Percentiles rank a stretch among this genome's conserved stretches.
phyloP scores from a whole-genome alignment of 169 alveolate genomes.

The Perkinsus marinus region DNA sequence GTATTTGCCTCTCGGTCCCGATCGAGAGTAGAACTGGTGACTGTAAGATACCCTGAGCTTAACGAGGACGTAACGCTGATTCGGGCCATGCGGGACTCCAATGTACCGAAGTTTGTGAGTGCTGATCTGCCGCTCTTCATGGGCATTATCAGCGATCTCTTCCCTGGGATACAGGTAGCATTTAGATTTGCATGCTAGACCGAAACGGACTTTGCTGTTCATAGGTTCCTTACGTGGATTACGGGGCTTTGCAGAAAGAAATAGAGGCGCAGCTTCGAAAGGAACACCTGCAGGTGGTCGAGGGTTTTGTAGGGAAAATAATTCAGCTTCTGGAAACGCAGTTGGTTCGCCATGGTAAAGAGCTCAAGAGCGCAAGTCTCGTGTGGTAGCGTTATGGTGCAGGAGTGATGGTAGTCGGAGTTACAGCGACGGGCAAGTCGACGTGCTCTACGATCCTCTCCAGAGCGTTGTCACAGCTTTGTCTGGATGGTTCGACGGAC shows the following conservation, averaged over 20 bases:
- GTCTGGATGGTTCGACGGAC: slow-evolving; percentile 19
- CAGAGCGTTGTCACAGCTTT: slow-evolving; percentile 51
- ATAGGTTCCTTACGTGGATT: not conserved
- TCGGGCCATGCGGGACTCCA: slow-evolving; percentile 86
- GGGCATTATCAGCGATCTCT: slow-evolving; percentile 77
- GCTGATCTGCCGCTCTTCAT: slow-evolving; percentile 74
- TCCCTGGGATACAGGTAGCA: slow-evolving; percentile 68
- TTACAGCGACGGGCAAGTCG: slow-evolving; percentile 69
- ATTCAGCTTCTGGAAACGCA: slow-evolving; percentile 80
- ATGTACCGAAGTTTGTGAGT: slow-evolving; percentile 69
- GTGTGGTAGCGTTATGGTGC: not conserved
- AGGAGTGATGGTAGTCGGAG: slow-evolving; percentile 76
- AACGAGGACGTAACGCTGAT: slow-evolving; percentile 74
- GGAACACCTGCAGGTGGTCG: slow-evolving; percentile 49
- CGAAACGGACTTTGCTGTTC: not conserved
- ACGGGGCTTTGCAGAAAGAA: slow-evolving; percentile 16
- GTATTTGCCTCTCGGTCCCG: not conserved
- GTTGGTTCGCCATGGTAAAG: slow-evolving; percentile 62
- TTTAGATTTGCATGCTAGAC: slow-evolving; percentile 53
- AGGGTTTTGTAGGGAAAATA: slow-evolving; percentile 64
- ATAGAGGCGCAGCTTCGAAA: slow-evolving; percentile 52
- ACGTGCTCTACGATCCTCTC: slow-evolving; percentile 50
- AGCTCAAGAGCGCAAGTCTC: not conserved
- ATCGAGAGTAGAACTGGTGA: slow-evolving; percentile 1
- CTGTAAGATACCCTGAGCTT: slow-evolving; percentile 50